A percentile compares a stretch with the other conserved stretches of the same genome.
phyloP scores from a whole-genome alignment of 2,329 filamentous ascomycete species.

The Aureobasidium sp. region DNA sequence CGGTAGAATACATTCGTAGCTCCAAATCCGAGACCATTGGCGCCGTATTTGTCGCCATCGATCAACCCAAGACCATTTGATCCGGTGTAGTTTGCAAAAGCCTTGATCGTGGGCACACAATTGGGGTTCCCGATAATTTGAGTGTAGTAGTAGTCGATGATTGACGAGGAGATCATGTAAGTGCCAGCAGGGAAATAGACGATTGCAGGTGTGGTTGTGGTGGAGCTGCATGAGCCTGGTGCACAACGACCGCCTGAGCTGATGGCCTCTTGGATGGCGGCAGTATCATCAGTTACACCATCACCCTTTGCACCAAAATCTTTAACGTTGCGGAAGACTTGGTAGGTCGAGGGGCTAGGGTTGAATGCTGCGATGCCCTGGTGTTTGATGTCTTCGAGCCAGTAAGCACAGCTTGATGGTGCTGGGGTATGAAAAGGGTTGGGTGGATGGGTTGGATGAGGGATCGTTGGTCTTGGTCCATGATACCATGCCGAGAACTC shows the following conservation, averaged over 20 bases:
- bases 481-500: constrained; percentile 14
- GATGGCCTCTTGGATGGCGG: constrained; percentile 71
- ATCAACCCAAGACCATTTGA: constrained; percentile 44
- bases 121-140: constrained; percentile 56
- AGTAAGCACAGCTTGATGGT: constrained; percentile 25
- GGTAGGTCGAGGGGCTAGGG: constrained; percentile 25
- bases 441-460: background rate
- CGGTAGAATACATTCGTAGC: constrained; percentile 59
- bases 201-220: constrained; percentile 32
- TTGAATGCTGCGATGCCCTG: constrained; percentile 45
- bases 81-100: constrained; percentile 41
- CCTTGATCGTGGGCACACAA: constrained; percentile 49
- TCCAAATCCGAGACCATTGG: constrained; percentile 30
- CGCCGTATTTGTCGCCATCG: constrained; percentile 49
- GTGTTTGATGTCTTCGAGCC: constrained; percentile 41
- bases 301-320: constrained; percentile 45
- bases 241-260: constrained; percentile 35
- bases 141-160: constrained; percentile 58
- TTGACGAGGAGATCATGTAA: constrained; percentile 44
- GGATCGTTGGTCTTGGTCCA: constrained; percentile 11
- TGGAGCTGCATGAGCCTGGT: constrained; percentile 35
- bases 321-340: constrained; percentile 32
- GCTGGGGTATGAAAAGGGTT: constrained; percentile 4
- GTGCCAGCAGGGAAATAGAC: constrained; percentile 36
- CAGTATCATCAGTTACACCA: constrained; percentile 75